Evolutionary conservation across 495 filamentous ascomycete species (phyloP).

Genomic region (Penicillium steckii): DNA sequence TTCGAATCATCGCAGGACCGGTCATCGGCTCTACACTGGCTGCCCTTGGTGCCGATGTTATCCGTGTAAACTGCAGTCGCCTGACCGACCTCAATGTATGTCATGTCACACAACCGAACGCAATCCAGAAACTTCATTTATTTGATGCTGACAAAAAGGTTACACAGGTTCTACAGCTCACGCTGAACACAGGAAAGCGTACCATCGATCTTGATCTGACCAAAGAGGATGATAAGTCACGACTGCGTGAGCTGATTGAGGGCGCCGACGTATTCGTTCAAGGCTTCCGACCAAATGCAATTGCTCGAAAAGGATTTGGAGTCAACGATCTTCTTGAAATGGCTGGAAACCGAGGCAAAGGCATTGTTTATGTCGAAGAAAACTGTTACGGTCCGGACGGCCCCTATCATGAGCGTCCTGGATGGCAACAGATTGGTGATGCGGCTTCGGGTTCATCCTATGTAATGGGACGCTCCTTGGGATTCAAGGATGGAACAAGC

Average conservation of each 20-base stretch:
- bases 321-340: constrained; percentile 43
- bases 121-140: constrained; percentile 44
- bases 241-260: constrained; percentile 41
- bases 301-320: not conserved
- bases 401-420: constrained; percentile 34
- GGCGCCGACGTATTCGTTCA: constrained; percentile 58
- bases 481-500: constrained; percentile 59
- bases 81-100: constrained; percentile 46
- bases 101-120: no score
- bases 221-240: constrained; percentile 41
- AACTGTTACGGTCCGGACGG: constrained; percentile 59
- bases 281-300: constrained; percentile 43
- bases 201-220: constrained; percentile 53
- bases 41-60: constrained; percentile 60
- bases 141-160: constrained; percentile 49
- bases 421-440: constrained; percentile 52
- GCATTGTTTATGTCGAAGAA: constrained; percentile 59
- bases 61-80: constrained; percentile 55
- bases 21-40: constrained; percentile 53
- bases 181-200: constrained; percentile 24
- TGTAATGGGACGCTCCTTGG: constrained; percentile 40
- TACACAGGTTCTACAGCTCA: constrained; percentile 15
- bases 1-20: constrained; percentile 61
- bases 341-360: constrained; percentile 37
- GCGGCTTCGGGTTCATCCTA: constrained; percentile 27